These are phyloP conservation scores for Oldenlandia corymbosa DNA, from an alignment of 257 asterid species.

Conservation along the genomic window DNA sequence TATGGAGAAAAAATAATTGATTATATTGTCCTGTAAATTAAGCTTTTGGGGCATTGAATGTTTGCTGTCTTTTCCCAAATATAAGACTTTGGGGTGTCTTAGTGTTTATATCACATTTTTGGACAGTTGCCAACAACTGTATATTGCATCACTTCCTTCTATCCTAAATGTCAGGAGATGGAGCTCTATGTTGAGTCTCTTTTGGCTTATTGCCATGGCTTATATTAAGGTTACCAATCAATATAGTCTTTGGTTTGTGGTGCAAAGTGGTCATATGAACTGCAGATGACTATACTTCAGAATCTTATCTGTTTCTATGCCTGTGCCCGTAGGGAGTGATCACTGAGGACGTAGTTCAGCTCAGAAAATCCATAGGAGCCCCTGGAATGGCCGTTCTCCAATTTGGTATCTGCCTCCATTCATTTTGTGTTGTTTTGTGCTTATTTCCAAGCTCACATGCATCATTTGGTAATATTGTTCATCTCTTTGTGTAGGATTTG, in stretches of 20 bases:
- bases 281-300: neutral
- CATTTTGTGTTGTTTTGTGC: constrained; percentile 6
- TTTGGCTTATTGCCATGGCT: neutral
- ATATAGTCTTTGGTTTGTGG: neutral
- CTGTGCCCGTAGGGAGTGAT: constrained; percentile 69
- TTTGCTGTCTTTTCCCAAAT: neutral
- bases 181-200: neutral
- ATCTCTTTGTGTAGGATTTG: constrained; percentile 51
- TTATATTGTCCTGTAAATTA: neutral
- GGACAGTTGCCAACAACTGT: neutral
- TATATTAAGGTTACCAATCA: neutral
- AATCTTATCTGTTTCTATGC: constrained; percentile 9
- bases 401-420: constrained; percentile 56
- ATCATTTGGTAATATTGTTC: neutral
- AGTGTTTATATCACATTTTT: too few species aligned
- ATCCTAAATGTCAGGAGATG: neutral
- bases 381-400: constrained; percentile 99
- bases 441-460: neutral
- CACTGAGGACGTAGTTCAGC: constrained; percentile 88
- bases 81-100: neutral
- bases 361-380: constrained; percentile 81
- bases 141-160: neutral
- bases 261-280: neutral
- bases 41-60: neutral
- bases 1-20: constrained; percentile 22